A percentile compares a stretch with the other conserved stretches of the same genome.
These are phyloP conservation scores for Chaetothyriales sp. DNA, from an alignment of 2,329 filamentous ascomycete genomes.

Conservation along the genomic window DNA sequence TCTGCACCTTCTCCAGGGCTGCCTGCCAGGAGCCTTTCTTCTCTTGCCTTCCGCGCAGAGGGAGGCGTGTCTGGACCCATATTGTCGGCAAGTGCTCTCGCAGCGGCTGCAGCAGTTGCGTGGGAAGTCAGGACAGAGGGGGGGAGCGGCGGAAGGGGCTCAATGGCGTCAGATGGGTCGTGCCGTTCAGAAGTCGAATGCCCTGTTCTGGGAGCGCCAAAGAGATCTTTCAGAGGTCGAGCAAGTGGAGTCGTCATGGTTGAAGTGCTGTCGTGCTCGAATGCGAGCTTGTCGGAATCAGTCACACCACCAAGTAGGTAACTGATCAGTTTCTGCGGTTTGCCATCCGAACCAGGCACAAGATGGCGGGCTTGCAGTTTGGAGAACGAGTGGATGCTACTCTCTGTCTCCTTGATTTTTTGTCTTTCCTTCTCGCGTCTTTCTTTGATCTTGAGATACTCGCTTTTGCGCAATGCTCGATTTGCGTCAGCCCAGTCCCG, in stretches of 20 bases:
- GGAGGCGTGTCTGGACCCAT: not conserved
- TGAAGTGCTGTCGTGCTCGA: slow-evolving; percentile 37
- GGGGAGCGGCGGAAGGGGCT: slow-evolving; percentile 29
- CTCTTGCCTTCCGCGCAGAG: not conserved
- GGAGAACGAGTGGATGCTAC: slow-evolving; percentile 9
- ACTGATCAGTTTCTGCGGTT: slow-evolving; percentile 25
- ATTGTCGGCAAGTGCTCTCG: slow-evolving; percentile 13
- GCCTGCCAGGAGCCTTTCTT: not conserved
- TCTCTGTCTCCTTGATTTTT: slow-evolving; percentile 3
- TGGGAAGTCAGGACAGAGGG: slow-evolving; percentile 30
- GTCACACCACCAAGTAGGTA: slow-evolving; percentile 31
- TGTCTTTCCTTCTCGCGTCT: slow-evolving; percentile 19
- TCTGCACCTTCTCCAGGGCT: not conserved
- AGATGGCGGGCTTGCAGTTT: slow-evolving; percentile 3
- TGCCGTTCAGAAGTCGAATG: not conserved
- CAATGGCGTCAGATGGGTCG: slow-evolving; percentile 19
- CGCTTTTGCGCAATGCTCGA: slow-evolving; percentile 17
- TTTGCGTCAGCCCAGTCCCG: slow-evolving; percentile 26
- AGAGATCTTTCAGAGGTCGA: slow-evolving; percentile 33
- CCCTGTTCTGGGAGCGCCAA: slow-evolving; percentile 14
- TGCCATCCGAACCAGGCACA: slow-evolving; percentile 9
- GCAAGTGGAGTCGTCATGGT: slow-evolving; percentile 44
- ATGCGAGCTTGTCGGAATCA: slow-evolving; percentile 22
- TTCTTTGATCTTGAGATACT: slow-evolving; percentile 21
- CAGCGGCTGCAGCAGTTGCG: slow-evolving; percentile 16